phyloP scores from a whole-genome alignment of 2,329 filamentous ascomycete species.

The Neonectria magnoliae region DNA sequence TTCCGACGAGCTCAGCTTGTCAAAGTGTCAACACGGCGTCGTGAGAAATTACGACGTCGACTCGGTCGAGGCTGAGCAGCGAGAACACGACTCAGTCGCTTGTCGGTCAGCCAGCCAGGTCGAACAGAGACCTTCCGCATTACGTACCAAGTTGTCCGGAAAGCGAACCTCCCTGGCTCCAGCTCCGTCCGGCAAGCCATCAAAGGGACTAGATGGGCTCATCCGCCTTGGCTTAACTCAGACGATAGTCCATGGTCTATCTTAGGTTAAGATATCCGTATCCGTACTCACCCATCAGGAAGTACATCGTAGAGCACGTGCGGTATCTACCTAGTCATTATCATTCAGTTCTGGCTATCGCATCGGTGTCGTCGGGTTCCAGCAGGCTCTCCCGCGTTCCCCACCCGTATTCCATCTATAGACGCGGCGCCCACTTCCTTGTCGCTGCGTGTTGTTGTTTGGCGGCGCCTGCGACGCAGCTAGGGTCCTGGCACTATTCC shows the following conservation, averaged over 20 bases:
- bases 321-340: not conserved
- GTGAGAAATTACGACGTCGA: conserved; percentile 31
- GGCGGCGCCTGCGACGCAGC: conserved; percentile 13
- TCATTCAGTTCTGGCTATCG: not conserved
- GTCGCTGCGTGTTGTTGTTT: conserved; percentile 10
- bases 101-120: conserved; percentile 10
- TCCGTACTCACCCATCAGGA: too few relatives aligned
- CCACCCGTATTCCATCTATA: conserved; percentile 8
- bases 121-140: conserved; percentile 25
- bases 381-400: not conserved
- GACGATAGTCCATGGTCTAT: not conserved
- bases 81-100: conserved; percentile 23
- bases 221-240: conserved; percentile 1
- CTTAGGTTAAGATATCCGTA: not conserved
- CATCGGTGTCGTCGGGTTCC: not conserved
- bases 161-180: not conserved
- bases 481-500: conserved; percentile 15
- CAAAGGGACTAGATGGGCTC: not conserved
- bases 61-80: conserved; percentile 14
- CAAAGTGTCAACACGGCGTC: conserved; percentile 22
- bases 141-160: conserved; percentile 28
- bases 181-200: conserved; percentile 6
- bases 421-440: conserved; percentile 16
- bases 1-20: conserved; percentile 15
- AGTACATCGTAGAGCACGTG: too few relatives aligned